Percentiles rank a stretch among this genome's conserved stretches.
phyloP scores from a whole-genome alignment of 2,329 filamentous ascomycete species.

The Lasiodiplodia citricola region DNA sequence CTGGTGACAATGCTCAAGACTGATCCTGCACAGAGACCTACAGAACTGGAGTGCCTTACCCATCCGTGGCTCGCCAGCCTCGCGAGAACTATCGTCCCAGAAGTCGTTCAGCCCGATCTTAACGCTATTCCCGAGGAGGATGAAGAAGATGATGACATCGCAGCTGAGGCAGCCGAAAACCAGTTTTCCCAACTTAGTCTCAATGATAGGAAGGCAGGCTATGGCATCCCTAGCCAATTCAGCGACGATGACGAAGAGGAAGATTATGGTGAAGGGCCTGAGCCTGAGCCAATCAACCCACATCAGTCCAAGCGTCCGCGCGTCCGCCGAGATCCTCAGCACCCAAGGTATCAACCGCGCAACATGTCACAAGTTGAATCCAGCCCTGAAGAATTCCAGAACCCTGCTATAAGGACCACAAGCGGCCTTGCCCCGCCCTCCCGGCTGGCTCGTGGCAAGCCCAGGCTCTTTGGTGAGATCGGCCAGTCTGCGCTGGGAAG shows the following conservation, averaged over 20 bases:
- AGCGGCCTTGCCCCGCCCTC: slow-evolving; percentile 38
- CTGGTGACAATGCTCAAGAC: slow-evolving; percentile 78
- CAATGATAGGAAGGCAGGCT: slow-evolving; percentile 47
- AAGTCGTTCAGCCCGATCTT: slow-evolving; percentile 38
- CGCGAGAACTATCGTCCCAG: slow-evolving; percentile 45
- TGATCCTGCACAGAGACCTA: slow-evolving; percentile 78
- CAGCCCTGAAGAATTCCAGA: slow-evolving; percentile 43
- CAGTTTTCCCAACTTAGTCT: slow-evolving; percentile 60
- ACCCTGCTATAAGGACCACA: slow-evolving; percentile 34
- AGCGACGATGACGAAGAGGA: slow-evolving; percentile 40
- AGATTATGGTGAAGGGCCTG: slow-evolving; percentile 34
- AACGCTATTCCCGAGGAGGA: slow-evolving; percentile 60
- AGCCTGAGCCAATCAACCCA: slow-evolving; percentile 33
- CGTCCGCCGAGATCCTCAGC: slow-evolving; percentile 37
- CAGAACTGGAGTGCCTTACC: slow-evolving; percentile 69
- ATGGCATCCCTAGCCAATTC: slow-evolving; percentile 29
- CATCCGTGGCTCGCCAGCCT: slow-evolving; percentile 73
- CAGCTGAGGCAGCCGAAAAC: slow-evolving; percentile 34
- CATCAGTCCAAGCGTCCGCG: slow-evolving; percentile 51
- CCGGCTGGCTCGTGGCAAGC: slow-evolving; percentile 29
- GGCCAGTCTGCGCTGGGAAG: slow-evolving; percentile 60
- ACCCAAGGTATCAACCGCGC: slow-evolving; percentile 46
- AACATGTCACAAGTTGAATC: slow-evolving; percentile 43
- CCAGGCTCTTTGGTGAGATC: slow-evolving; percentile 67
- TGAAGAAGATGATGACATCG: slow-evolving; percentile 59